Evolutionary conservation across 1,284 basidiomycete species (phyloP).

Genomic region (Abortiporus biennis): DNA sequence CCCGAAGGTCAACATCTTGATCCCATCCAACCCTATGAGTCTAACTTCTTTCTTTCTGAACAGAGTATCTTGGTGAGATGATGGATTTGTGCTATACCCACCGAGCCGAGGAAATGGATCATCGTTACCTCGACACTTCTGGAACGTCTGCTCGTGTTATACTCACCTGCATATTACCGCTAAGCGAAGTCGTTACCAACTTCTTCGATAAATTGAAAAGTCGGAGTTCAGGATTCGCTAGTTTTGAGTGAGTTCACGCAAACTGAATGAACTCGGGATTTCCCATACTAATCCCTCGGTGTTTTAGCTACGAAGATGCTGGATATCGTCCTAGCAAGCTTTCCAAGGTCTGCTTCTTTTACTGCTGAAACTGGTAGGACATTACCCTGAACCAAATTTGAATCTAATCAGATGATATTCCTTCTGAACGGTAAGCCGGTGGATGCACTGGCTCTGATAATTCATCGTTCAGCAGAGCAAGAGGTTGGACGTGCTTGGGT

Average conservation of each 20-base stretch:
- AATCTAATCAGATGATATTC: constrained; percentile 81
- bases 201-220: constrained; percentile 93
- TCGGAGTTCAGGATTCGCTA: constrained; percentile 87
- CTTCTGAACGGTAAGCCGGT: constrained; percentile 83
- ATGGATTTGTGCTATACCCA: constrained; percentile 85
- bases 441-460: constrained; percentile 88
- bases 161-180: constrained; percentile 76
- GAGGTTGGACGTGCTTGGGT: constrained; percentile 77
- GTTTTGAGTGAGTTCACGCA: constrained; percentile 75
- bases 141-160: constrained; percentile 61
- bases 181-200: constrained; percentile 88
- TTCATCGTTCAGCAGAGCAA: constrained; percentile 72
- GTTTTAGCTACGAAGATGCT: constrained; percentile 83
- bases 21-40: neutral
- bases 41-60: neutral
- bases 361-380: neutral
- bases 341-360: constrained; percentile 53
- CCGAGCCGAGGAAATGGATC: constrained; percentile 73
- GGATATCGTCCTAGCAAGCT: constrained; percentile 80
- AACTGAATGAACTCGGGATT: too few relatives aligned
- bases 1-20: constrained; percentile 64
- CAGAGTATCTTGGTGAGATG: constrained; percentile 85
- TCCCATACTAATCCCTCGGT: constrained; percentile 1
- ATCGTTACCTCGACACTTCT: constrained; percentile 69
- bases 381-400: constrained; percentile 4